Base-by-base conservation (phyloP, 257 asterid genomes). In the Petunia axillaris region DNA sequence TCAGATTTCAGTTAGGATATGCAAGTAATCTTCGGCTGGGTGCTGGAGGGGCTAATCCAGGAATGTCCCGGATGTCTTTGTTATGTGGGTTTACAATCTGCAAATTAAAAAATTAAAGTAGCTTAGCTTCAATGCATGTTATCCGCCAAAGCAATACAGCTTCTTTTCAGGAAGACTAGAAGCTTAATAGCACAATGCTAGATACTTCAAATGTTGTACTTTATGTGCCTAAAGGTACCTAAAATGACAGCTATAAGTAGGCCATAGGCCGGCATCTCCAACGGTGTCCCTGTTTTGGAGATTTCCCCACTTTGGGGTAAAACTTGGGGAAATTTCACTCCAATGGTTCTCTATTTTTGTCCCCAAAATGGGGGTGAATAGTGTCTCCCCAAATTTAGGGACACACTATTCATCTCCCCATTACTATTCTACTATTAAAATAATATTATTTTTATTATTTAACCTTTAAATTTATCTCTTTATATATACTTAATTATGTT, bases 11-110 rank as follows among this genome's bases (percentile, higher is more conserved):
- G 63, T 84, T 78, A 71, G 87, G 82, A 66, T 74, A 80, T 91
- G 94, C 92, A 35, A 94, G 96, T 73, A 94, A 90, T 83, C 87
- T 92, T 71, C 98, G 91, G 36, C 90, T 54, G 44, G 93, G 97
- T 79, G 83, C 98, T n/a, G 98, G 98, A 85, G 98, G 98, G 75
- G 98, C 98, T 82, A 95, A 80, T 64, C 98, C 98, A 14, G 98
- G 98, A 84, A 95, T 91, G 81, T 93, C 97, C 59, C 95, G 90
- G 62, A 95, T 93, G 82, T 89, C 93, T 85, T 87, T 91, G 95
- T 92, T 95, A 46, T 85, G 67, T 15, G 98, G 98, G 84, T 95
- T 89, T 85, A 93, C 97, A 44, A 93, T 90, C 98, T 95, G 94
- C 67, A 86, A 86, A 75, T 77, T 2, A 41, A 70, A 36, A 4